Evolutionary conservation across 441 rosid genomes (phyloP), one percentile per base, ranked within the genome.

Genomic region (Populus hybrid): DNA sequence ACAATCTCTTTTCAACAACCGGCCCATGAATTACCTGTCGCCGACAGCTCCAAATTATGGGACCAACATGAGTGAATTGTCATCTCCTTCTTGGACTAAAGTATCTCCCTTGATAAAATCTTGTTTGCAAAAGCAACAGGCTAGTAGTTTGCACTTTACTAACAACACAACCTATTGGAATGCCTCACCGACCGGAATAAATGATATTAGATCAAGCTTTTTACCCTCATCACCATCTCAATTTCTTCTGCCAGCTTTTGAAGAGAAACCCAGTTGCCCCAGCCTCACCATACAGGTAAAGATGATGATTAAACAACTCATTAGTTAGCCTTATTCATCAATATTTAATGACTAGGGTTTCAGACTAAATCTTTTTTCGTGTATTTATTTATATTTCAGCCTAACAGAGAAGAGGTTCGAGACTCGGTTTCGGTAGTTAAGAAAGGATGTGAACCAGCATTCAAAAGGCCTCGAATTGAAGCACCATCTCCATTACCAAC

Each of bases 401-500:
- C 76, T 26, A 88, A 73, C 30, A 82, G 10, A 61, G 85, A 84
- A 50, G 86, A 89, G 70, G 81, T 83, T 76, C 75, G 85, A 73
- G 91, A 87, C 72, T 76, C 80, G 21, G 80, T 78, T 24, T 67
- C 85, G 3, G 76, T 57, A 59, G 69, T 42, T 67, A 92, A 94
- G 90, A 91, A 81, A 79, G 82, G 85, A 83, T 89, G 77, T 40
- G 96, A 92, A 75, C 83, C 93, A 21, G 82, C 85, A 70, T 77
- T 86, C 50, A 94, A 94, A 82, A 88, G 92, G 87, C 86, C 89
- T 26, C 82, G 97, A 84, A 83, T 91, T 53, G 87, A 90, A 81
- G 89, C 95, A 8, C 98, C 97, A 64, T 90, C 97, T 26, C 90
- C 97, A n/a, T 83, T 94, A 76, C 98, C 97, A 79, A 90, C 98